Evolutionary conservation across 345 rosid genomes (phyloP), one percentile per base, ranked within the genome.

Genomic region (Eucalyptus sp.): DNA sequence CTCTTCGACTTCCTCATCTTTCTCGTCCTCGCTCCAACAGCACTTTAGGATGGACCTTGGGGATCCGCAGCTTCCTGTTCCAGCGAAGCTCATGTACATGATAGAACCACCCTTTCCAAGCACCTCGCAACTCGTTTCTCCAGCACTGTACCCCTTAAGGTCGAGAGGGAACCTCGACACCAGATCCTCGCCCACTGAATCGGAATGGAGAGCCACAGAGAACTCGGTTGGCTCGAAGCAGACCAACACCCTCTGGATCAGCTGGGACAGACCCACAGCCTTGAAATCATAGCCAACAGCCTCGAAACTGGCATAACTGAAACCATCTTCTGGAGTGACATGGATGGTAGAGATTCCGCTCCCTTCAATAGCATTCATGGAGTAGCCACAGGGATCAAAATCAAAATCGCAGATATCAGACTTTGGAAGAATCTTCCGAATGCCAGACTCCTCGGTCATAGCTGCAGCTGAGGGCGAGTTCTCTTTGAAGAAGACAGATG

Each of bases 331-430:
- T 16, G 99, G 98, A 7, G 99, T 98, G 44, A 98, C 94, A 87
- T 98, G 99, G 86, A 98, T 95, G 1, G 99, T 98, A 33, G 99
- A 98, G 58, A 96, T 91, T 0, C 98, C 97, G 89, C 88, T 94
- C 50, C 93, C 93, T 92, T 98, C 99, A n/a, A 98, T 91, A 8
- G 97, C 90, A 91, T 98, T 98, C 99, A 98, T 98, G 10, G 99
- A 98, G 94, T 98, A 98, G 68, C 99, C 99, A 71, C 99, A 98
- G 4, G 99, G 98, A 31, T 98, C 99, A 88, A 98, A 98, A 76
- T 97, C 97, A 91, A 96, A 97, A 90, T 97, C 99, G 24, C 99
- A 98, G 86, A 98, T 98, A 84, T 92, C 90, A n/a, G 99, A 97
- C 24, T 93, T 64, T 0, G 98, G 97, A 43, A 98, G 97, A 90